Evolutionary conservation across 208 protist species (phyloP), one percentile per base, ranked within the genome.

Genomic region (Balamuthia mandrillaris): DNA sequence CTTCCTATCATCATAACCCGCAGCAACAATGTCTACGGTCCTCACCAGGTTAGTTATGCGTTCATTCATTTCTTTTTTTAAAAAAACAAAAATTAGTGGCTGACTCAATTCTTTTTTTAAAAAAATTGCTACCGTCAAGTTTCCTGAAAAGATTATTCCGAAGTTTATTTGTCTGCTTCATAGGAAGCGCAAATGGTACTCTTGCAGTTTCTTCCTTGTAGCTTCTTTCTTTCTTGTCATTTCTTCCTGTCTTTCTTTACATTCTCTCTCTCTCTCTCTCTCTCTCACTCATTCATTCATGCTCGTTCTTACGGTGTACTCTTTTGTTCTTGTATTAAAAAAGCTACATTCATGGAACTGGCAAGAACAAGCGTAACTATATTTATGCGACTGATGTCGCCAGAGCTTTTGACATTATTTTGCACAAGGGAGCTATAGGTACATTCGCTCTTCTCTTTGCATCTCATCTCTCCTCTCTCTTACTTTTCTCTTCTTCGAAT

Each of bases 1-100:
- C 65, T 98, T 10, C 97, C 97, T 1, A 87, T 97, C 35, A 95
- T 98, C 78, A 95, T 98, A 72, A 98, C 96, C 6, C 92, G 97
- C n/a, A 92, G 94, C 35, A 97, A 97, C 89, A 98, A 98, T 52
- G 96, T 96, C 4, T 97, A 95, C 81, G 95, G 95, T 1, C 93
- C 93, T 3, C 89, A 91, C 60, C 95, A 97, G n/a, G n/a, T n/a
- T n/a, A n/a, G 87, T 96, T 27, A 91, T 88, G 49, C 37, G 49
- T 56, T 56, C n/a, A 27, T 27, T 56, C n/a, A 56, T 56, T 56
- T 56, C 49, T n/a, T 56, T n/a, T 56, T 56, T 56, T 27, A 56
- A 56, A 56, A 18, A 27, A n/a, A 47, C 31, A 18, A n/a, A n/a
- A 70, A 70, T 47, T 70, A n/a, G 27, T 24, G 14, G 61, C 14